Evolutionary conservation across 768 basidiomycete species (phyloP), one percentile per base, ranked within the genome.

Genomic region (Sporobolomyces phaffii): DNA sequence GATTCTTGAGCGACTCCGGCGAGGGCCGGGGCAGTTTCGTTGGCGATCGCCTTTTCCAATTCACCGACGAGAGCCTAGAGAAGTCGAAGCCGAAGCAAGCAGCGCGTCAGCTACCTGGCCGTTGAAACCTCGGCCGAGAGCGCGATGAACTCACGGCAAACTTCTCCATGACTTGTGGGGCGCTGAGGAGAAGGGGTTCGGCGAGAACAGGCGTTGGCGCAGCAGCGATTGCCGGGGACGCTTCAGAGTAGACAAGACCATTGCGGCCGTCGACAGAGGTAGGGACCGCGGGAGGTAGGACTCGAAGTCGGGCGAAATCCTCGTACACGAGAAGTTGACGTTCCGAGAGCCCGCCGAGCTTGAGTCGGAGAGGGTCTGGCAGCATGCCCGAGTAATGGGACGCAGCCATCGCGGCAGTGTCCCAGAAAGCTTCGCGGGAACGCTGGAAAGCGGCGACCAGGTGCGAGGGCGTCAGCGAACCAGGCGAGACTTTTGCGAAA

Each of bases 241-340:
- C 48, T 6, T 62, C 63, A 22, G 38, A 62, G 64, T 71, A 73
- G 17, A 49, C 41, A 47, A 36, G 40, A 20, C 71, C 68, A 51
- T 66, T 69, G 62, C 64, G 67, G 8, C 59, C 53, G 24, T 64
- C 68, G 49, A 58, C 31, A 22, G 36, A 33, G 43, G 59, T 51
- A 33, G 54, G 40, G 50, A 41, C n/a, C 26, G 36, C 31, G 48
- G 61, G 61, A 11, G 60, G 67, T 20, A 62, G 51, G 22, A 53
- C 45, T 33, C 60, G 73, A 22, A 67, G 56, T 22, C 68, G 67
- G 85, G 91, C 87, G 71, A 99, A 98, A 76, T 99, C 96, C 73
- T 97, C 92, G 78, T 99, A 99, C 15, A 99, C 91, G 51, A 84
- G 84, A 40, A 86, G 79, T 77, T 99, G 96, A 70, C 86, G 84